Conservation (phyloP, 306 rosid species). For the Calophaca sinica region DNA sequence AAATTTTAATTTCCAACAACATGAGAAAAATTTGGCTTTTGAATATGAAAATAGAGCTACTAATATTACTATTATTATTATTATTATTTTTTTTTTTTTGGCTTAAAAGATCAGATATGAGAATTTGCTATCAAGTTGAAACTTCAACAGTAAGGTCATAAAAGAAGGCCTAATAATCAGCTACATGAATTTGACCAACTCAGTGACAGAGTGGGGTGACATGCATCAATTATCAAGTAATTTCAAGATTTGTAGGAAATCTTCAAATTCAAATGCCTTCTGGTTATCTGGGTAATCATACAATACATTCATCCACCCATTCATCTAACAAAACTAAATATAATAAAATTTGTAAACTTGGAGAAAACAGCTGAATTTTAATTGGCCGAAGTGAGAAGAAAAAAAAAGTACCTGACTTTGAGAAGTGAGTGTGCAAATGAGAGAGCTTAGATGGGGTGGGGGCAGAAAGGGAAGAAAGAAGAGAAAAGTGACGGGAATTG, state of each 20-base stretch:
- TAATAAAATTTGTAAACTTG: neutral
- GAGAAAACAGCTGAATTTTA: neutral
- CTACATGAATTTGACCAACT: constrained; percentile 17
- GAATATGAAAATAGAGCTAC: constrained; percentile 5
- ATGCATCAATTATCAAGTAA: constrained; percentile 31
- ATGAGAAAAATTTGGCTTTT: constrained; percentile 4
- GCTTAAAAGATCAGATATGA: constrained; percentile 18
- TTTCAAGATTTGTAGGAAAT: neutral
- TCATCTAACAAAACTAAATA: constrained; percentile 18
- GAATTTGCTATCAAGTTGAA: neutral
- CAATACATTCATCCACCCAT: neutral
- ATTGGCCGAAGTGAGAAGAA: constrained; percentile 17
- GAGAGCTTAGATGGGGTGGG: constrained; percentile 46
- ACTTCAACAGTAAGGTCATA: neutral
- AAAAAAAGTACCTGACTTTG: constrained; percentile 63
- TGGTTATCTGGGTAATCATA: neutral
- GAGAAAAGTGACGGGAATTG: constrained; percentile 49
- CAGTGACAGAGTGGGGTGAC: neutral
- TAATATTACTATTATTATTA: neutral
- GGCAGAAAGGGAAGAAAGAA: constrained; percentile 44
- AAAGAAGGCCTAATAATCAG: constrained; percentile 3
- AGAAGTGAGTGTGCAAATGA: constrained; percentile 48
- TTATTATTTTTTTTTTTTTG: neutral
- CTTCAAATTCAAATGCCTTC: constrained; percentile 10
- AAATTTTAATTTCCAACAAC: neutral